Evolutionary conservation across 177 flowering plant species (phyloP), one percentile per base, ranked within the genome.

Genomic region (Vitis hybrid): DNA sequence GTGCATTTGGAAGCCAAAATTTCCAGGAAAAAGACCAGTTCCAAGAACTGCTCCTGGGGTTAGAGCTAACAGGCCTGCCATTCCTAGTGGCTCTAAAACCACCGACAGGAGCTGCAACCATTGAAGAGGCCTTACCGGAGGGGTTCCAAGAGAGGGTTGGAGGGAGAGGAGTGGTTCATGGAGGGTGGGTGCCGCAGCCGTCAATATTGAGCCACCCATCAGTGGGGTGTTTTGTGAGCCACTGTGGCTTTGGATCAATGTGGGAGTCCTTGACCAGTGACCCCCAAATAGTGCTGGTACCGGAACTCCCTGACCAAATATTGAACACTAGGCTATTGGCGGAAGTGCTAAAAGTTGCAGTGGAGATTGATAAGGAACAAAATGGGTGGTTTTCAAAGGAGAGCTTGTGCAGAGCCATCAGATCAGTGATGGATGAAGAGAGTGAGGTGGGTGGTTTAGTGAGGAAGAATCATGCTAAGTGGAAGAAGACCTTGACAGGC

Each of bases 301-400:
- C 92, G 1, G 74, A 74, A 2, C n/a, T 72, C 49, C 80, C 69
- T 13, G 90, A 89, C 67, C 92, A 86, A 62, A 73, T 89, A 6
- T 13, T 83, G 57, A 86, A 85, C 74, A 76, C 86, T 0, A 81
- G 79, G 70, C 3, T 83, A 8, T 8, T 89, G 80, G 85, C 72
- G 3, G 79, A 67, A 0, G 84, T 82, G 19, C 55, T 86, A 57
- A 78, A 83, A 75, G 86, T 81, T 10, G 89, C 70, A 0, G 85
- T 85, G 64, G 85, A 81, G 70, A 83, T 81, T 3, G 75, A 78
- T 72, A 83, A 72, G 26, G 82, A 71, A 18, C 82, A 81, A 11
- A 71, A 68, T 57, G 87, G 90, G 10, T 72, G 79, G 82, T 78
- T 82, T 29, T 70, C 83, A 1, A 85, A 77, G 73, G 82, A 88